Evolutionary conservation across 257 asterid species (phyloP), one percentile per base, ranked within the genome.

Genomic region (Sherardia arvensis): DNA sequence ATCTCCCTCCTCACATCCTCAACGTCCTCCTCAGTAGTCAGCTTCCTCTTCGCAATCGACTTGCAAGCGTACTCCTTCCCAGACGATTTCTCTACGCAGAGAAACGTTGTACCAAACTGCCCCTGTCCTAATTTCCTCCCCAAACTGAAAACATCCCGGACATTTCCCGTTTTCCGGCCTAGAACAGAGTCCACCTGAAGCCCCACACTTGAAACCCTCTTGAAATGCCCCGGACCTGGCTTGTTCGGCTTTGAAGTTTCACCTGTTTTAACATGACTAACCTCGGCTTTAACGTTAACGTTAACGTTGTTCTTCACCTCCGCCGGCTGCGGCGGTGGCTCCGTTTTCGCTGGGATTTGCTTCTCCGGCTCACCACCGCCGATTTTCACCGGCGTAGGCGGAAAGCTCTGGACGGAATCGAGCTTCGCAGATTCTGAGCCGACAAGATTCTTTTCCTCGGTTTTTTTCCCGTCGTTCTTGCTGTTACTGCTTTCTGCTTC

Each of bases 1-100:
- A 90, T 76, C 83, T 90, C 96, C 53, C 97, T 82, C 75, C 95
- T 81, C 34, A 90, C 96, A 69, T 90, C 97, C 45, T 90, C 96
- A 67, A 90, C 89, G 62, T 90, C 97, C 30, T 87, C 96, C 47
- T 64, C 71, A 2, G 84, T 81, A 26, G 80, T 59, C 26, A 90
- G 54, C 56, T 90, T 90, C 59, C 96, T 73, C 80, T 87, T 90
- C 0, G 96, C 91, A 15, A 90, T 90, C 1, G 91, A 73, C 65
- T 90, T 90, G 59, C 97, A 90, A 0, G 97, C 97, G n/a, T 76
- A 87, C 36, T 90, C 79, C 29, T 79, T 81, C 7, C 83, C 84
- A 0, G 86, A 81, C 6, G 47, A 69, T 62, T 66, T 84, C 77
- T 90, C 97, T 54, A 73, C 32, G 45, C 96, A 90, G 23, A 81